Evolutionary conservation across 2,329 filamentous ascomycete genomes (phyloP), one percentile per base, ranked within the genome.

Genomic region (Dichotomopilus funicola): DNA sequence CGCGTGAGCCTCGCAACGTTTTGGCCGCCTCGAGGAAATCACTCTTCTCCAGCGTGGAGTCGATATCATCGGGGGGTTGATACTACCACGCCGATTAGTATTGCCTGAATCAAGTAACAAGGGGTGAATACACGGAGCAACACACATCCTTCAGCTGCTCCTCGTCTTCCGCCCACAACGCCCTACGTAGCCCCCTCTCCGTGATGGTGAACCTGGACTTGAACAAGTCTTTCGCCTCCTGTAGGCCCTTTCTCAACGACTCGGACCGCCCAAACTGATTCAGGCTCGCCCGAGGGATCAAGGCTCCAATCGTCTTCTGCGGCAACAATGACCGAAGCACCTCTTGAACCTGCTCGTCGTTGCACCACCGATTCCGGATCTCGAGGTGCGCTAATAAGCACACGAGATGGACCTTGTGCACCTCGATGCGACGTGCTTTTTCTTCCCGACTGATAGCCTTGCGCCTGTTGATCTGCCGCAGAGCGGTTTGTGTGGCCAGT

Each of bases 381-480:
- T 88, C 80, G 12, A 86, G 79, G 69, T 97, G 89, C 8, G 84
- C 82, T 12, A 99, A 71, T 1, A 99, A 77, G 67, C 89, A 95
- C 11, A 96, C 73, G 0, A 97, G 62, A 71, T 99, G 91, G 59
- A 85, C 76, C 70, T 92, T 95, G 70, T 99, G 94, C n/a, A 91
- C 78, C 51, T 89, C 80, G 35, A 94, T 68, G 19, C 91, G 82
- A 11, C 68, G 72, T 44, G 72, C 71, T 59, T 74, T 79, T 62
- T 85, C 81, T 19, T 75, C 75, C 59, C 74, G 79, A 31, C 70
- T 80, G 3, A 83, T 71, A 2, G 78, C 75, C 63, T 78, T 83
- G 50, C 77, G 75, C 47, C 77, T 72, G 31, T 77, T 73, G 19
- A 27, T 27, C 71, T 44, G 60, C 42, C 49, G 67, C 53, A 27